Conservation (phyloP, 176 grass and related monocot species). For the Juncus inflexus region DNA sequence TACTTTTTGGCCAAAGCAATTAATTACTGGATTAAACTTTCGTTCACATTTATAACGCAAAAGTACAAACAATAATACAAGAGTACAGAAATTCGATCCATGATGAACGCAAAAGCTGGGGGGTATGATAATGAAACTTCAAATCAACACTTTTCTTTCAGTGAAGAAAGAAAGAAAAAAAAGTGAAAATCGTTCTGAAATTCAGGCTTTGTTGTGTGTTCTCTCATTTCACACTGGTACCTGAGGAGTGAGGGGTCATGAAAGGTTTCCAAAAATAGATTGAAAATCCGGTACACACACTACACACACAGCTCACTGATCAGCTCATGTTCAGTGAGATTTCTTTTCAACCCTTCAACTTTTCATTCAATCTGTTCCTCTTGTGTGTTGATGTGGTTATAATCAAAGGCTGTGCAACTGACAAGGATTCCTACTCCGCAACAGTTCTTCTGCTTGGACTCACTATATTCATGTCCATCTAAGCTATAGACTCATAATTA, state of each 20-base stretch:
- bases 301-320: not conserved
- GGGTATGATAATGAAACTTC: slow-evolving; percentile 49
- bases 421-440: slow-evolving; percentile 42
- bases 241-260: slow-evolving; percentile 34
- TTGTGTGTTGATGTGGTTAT: slow-evolving; percentile 46
- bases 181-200: slow-evolving; percentile 21
- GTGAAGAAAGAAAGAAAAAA: not conserved
- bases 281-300: slow-evolving; percentile 17
- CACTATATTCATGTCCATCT: slow-evolving; percentile 34
- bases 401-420: slow-evolving; percentile 33
- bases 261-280: slow-evolving; percentile 59
- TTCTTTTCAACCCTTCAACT: slow-evolving; percentile 40
- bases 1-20: no score
- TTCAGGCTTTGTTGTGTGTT: slow-evolving; percentile 13
- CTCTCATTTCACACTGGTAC: slow-evolving; percentile 30
- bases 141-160: slow-evolving; percentile 50
- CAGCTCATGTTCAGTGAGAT: slow-evolving; percentile 36
- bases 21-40: no score
- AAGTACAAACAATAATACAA: no score
- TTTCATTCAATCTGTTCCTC: slow-evolving; percentile 4
- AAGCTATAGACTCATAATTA: no score
- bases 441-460: slow-evolving; percentile 49
- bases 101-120: slow-evolving; percentile 37
- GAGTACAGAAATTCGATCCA: slow-evolving; percentile 18
- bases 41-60: no score